phyloP scores from a whole-genome alignment of 495 filamentous ascomycete genomes.

The Talaromyces nanjingensis region DNA sequence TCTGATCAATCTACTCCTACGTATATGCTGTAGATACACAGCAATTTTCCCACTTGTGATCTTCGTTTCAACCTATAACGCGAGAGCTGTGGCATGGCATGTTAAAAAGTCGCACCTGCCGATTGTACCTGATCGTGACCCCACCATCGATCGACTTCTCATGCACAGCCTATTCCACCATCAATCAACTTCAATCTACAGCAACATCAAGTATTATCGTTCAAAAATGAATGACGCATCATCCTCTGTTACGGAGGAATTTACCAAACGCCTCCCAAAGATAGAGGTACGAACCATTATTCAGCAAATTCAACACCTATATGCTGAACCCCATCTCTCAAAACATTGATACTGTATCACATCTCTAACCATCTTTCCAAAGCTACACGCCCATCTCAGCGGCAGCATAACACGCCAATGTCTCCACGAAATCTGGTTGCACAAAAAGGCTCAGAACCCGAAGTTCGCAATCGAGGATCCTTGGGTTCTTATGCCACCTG shows the following conservation, averaged over 20 bases:
- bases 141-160: not conserved
- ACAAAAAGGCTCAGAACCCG: slow-evolving; percentile 45
- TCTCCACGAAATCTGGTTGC: slow-evolving; percentile 68
- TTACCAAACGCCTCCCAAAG: slow-evolving; percentile 32
- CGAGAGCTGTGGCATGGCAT: not conserved
- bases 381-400: slow-evolving; percentile 81
- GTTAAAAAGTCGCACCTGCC: not conserved
- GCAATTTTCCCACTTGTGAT: no score
- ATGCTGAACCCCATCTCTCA: not conserved
- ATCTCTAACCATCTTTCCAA: not conserved
- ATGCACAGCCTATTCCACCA: not conserved
- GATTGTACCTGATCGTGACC: not conserved
- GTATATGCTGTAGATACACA: no score
- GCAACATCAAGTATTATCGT: not conserved
- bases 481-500: slow-evolving; percentile 56
- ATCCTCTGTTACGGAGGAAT: slow-evolving; percentile 21
- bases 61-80: not conserved
- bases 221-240: not conserved
- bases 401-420: slow-evolving; percentile 72
- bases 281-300: slow-evolving; percentile 25
- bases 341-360: not conserved
- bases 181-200: not conserved
- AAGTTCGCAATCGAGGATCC: slow-evolving; percentile 56
- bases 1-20: no score
- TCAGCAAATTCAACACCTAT: not conserved